Base-by-base conservation (phyloP, 148 eudicot genomes). In the Cornus kousa region DNA sequence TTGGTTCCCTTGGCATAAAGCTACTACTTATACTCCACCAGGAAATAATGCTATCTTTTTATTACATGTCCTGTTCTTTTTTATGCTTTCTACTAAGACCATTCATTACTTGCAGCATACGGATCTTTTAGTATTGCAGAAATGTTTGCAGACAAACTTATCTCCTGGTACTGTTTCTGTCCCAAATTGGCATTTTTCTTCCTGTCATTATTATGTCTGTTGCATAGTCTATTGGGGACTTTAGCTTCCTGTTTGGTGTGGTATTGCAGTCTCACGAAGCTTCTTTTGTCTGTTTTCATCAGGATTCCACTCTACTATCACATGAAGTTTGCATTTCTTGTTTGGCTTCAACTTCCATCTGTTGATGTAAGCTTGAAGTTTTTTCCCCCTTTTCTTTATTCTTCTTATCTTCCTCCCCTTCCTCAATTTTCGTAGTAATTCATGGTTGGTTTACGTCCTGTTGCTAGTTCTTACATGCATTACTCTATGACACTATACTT, bases 321-420 rank as follows among this genome's bases (percentile, higher is more conserved):
- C 64, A 70, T 91, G 89, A 97, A 97, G 90, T 91, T 97, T 86
- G 98, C 94, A 70, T 97, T 97, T 88, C 95, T 97, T 80, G 91
- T 97, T 62, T 97, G 99, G 99, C 95, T 97, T 85, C 98, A 97
- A 82, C 95, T 97, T 81, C 99, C 99, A 16, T 70, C 93, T 48
- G 79, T 84, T 70, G 83, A 94, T 74, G 99, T 94, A 89, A 90
- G 97, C 79, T 77, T 68, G 59, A 50, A 48, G 24, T 3, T n/a
- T 48, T 31, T 67, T 28, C 35, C 10, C 48, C 48, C 48, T 39
- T 46, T 3, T 62, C 6, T 48, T 10, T 20, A 1, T 39, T 76
- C 46, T 17, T 12, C 7, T 46, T 5, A 24, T 39, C 67, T 66
- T 19, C 62, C 62, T 1, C 20, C 20, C 68, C 20, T 57, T n/a